A percentile compares a stretch with the other conserved stretches of the same genome.
Evolutionary conservation across 345 rosid species (phyloP).

Genomic region (Murraya koenigii): DNA sequence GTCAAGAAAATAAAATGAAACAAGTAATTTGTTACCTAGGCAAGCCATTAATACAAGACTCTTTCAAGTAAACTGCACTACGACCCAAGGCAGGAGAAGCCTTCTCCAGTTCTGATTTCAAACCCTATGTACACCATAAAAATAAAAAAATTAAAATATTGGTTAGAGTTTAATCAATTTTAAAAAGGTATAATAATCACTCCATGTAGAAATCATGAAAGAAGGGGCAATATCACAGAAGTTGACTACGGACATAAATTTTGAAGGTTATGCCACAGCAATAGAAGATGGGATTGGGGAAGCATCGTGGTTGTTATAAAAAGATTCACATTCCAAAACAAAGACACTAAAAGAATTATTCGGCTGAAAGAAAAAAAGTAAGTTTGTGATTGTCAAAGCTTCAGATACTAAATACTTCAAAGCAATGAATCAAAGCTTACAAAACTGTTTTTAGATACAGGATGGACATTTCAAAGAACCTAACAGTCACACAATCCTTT

Average conservation of each 20-base stretch:
- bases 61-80: constrained; percentile 80
- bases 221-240: neutral
- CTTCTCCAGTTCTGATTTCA: constrained; percentile 95
- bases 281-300: neutral
- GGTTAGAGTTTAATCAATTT: neutral
- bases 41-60: constrained; percentile 76
- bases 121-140: constrained; percentile 46
- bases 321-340: neutral
- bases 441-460: too few relatives aligned
- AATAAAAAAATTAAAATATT: neutral
- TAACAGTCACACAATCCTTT: too few relatives aligned
- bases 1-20: constrained; percentile 1
- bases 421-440: too few relatives aligned
- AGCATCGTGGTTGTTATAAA: neutral
- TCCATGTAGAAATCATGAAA: neutral
- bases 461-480: too few relatives aligned
- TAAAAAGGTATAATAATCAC: neutral
- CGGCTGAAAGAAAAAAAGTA: neutral
- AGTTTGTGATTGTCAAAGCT: neutral
- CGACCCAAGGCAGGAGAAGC: constrained; percentile 84
- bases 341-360: neutral
- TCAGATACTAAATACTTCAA: too few relatives aligned
- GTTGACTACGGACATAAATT: neutral
- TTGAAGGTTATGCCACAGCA: neutral
- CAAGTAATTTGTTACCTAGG: constrained; percentile 52